phyloP scores from a whole-genome alignment of 306 rosid species.

The Senna tora region DNA sequence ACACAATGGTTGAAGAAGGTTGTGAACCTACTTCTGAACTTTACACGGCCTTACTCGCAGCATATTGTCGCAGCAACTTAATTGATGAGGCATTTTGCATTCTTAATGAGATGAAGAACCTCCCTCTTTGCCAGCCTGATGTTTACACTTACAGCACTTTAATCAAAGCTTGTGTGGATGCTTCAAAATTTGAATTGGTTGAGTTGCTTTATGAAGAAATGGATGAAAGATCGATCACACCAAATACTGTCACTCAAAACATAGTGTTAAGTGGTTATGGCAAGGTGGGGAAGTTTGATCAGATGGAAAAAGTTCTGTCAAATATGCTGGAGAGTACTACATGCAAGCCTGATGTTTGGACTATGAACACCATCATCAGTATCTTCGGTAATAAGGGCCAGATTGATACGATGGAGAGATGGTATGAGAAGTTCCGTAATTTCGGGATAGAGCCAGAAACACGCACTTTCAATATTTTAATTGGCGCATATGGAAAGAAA shows the following conservation, averaged over 20 bases:
- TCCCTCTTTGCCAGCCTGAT: conserved; percentile 89
- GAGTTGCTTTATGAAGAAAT: conserved; percentile 75
- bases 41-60: conserved; percentile 83
- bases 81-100: conserved; percentile 67
- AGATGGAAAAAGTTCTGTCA: conserved; percentile 83
- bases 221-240: conserved; percentile 62
- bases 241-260: conserved; percentile 92
- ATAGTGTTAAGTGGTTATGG: conserved; percentile 94
- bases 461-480: conserved; percentile 88
- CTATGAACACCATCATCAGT: conserved; percentile 88
- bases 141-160: conserved; percentile 86
- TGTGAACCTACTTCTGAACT: conserved; percentile 73
- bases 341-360: conserved; percentile 96
- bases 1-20: conserved; percentile 79
- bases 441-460: conserved; percentile 96
- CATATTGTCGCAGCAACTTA: conserved; percentile 79
- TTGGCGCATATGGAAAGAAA: conserved; percentile 93
- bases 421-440: conserved; percentile 93
- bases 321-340: conserved; percentile 80
- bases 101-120: conserved; percentile 81
- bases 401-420: conserved; percentile 89
- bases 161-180: conserved; percentile 80
- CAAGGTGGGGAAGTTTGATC: conserved; percentile 81
- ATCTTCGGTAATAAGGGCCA: conserved; percentile 90
- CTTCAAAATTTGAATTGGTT: conserved; percentile 70